Base-by-base conservation (phyloP, 768 basidiomycete species). In the Naganishia onofrii region DNA sequence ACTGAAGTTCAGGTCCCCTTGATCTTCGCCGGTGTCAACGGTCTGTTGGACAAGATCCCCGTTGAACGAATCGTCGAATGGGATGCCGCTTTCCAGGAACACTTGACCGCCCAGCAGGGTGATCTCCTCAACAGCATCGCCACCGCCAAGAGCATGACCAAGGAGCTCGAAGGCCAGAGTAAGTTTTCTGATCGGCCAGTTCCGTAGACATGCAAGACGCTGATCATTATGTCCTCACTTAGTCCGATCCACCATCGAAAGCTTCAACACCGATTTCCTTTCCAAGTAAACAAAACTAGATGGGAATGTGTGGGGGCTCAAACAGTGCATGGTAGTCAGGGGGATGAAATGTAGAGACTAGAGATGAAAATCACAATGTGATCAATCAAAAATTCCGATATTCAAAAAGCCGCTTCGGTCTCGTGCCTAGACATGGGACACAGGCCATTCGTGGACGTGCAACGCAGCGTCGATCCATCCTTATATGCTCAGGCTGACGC, bases 21-120 rank as follows among this genome's bases (percentile, higher is more conserved):
- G 82, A 93, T 98, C 85, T 97, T 95, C 82, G 96, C 95, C 75
- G 95, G 95, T 88, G 96, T 99, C 77, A 94, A 98, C 84, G 96
- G 96, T 92, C 88, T 96, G 73, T 92, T 99, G 76, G 96, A 98
- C 82, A 85, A 91, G 32, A 91, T 99, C 83, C 90, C 93, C 54
- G 93, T 96, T 66, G 92, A 96, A 77, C 85, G 93, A 85, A 94
- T 96, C 66, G 75, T 74, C 73, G 76, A 75, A 38, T 81, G 80
- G 80, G 80, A 81, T 84, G 87, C 85, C 73, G 90, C 91, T 78
- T 94, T 94, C 91, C 91, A 93, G 81, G 84, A 87, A 74, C 90
- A 93, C 84, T 85, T 99, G 76, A 83, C 87, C 48, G 83, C 89
- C 69, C 83, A 90, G 66, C 91, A 98, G 83, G 71, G 80, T 58